Conservation (phyloP, 2,329 filamentous ascomycete species). For the Fusarium concolor region DNA sequence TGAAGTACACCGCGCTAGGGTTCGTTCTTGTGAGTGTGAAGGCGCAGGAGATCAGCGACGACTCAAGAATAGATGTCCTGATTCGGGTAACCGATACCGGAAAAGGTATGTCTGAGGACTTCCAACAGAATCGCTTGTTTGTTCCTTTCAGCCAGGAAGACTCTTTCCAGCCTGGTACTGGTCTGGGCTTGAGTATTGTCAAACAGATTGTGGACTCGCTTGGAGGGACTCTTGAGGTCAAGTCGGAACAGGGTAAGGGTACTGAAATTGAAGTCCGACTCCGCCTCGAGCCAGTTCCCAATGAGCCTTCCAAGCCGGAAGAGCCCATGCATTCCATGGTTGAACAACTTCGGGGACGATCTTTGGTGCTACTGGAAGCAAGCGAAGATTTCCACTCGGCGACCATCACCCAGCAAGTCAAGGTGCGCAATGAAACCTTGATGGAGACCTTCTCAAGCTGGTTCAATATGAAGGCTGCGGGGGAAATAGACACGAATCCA, state of each 20-base stretch:
- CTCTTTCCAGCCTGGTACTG: slow-evolving; percentile 68
- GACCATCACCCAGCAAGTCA: slow-evolving; percentile 22
- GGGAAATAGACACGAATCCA: slow-evolving; percentile 8
- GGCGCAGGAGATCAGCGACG: slow-evolving; percentile 40
- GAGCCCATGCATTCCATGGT: slow-evolving; percentile 22
- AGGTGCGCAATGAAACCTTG: slow-evolving; percentile 47
- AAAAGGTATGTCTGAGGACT: slow-evolving; percentile 72
- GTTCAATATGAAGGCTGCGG: slow-evolving; percentile 50
- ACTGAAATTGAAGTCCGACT: slow-evolving; percentile 65
- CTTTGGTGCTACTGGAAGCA: slow-evolving; percentile 38
- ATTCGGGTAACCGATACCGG: slow-evolving; percentile 71
- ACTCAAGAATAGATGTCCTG: slow-evolving; percentile 43
- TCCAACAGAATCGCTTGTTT: slow-evolving; percentile 68
- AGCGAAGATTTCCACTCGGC: slow-evolving; percentile 3
- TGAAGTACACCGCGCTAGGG: slow-evolving; percentile 70
- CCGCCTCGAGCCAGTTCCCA: slow-evolving; percentile 48
- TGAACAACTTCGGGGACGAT: slow-evolving; percentile 27
- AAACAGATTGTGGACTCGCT: slow-evolving; percentile 69
- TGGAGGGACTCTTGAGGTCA: slow-evolving; percentile 68
- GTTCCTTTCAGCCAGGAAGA: slow-evolving; percentile 74
- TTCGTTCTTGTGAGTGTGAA: slow-evolving; percentile 58
- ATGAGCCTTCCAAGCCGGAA: slow-evolving; percentile 11
- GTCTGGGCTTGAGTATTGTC: slow-evolving; percentile 73
- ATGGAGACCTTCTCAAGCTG: slow-evolving; percentile 48
- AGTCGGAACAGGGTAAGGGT: slow-evolving; percentile 63